Conservation (phyloP, 2,329 filamentous ascomycete species). For the Arthrobotrys megalospora region DNA sequence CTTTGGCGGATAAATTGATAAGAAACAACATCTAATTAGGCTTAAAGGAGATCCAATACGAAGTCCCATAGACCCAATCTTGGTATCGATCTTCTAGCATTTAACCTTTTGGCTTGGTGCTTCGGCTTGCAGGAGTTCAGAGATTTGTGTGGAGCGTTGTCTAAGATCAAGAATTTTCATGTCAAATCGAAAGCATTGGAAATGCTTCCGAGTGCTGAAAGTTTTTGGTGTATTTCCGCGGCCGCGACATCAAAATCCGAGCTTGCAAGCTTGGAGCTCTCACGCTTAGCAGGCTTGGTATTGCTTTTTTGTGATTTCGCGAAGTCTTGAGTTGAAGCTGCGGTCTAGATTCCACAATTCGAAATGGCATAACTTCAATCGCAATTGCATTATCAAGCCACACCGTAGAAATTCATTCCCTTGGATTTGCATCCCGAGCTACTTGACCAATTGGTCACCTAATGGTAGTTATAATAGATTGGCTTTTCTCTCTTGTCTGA, state of each 20-base stretch:
- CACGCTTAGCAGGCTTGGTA: neutral
- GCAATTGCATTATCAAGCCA: neutral
- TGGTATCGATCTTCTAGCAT: conserved; percentile 12
- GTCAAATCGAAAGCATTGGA: neutral
- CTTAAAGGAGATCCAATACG: conserved; percentile 13
- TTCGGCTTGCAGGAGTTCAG: neutral
- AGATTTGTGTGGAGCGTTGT: neutral
- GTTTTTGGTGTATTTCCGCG: neutral
- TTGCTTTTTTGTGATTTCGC: conserved; percentile 18
- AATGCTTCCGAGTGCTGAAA: neutral
- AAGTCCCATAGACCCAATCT: neutral
- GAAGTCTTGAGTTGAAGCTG: neutral
- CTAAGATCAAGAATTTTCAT: conserved; percentile 15
- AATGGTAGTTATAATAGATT: neutral
- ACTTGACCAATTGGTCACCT: neutral
- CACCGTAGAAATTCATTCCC: neutral
- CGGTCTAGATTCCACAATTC: neutral
- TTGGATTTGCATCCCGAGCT: neutral
- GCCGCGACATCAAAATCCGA: neutral
- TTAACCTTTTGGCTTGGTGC: conserved; percentile 17
- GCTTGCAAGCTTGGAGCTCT: neutral
- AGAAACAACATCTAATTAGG: conserved; percentile 11
- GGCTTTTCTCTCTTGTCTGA: neutral
- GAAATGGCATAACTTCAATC: neutral
- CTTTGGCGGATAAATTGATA: conserved; percentile 40